Conservation (phyloP, 1,139 yeast genomes). For the Arxiozyma bovina region DNA sequence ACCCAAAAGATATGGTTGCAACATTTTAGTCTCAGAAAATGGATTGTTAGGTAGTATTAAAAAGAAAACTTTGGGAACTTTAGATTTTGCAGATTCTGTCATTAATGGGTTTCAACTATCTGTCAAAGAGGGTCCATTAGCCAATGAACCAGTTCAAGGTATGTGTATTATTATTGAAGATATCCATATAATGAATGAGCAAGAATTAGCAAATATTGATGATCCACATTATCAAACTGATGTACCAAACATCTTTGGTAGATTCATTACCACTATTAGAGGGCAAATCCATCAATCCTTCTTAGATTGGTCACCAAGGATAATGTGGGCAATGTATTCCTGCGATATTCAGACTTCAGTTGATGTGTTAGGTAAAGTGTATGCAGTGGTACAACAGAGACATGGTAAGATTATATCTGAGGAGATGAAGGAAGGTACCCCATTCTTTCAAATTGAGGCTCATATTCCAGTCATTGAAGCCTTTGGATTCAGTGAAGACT, state of each 20-base stretch:
- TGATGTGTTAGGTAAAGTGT: constrained; percentile 90
- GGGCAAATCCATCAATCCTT: constrained; percentile 65
- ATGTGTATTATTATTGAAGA: constrained; percentile 46
- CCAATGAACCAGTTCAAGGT: constrained; percentile 84
- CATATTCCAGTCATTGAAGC: constrained; percentile 90
- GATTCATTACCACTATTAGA: constrained; percentile 64
- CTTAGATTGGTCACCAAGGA: constrained; percentile 74
- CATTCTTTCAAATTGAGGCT: constrained; percentile 83
- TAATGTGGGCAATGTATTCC: constrained; percentile 84
- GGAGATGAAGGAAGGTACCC: constrained; percentile 97
- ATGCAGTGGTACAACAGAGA: constrained; percentile 84
- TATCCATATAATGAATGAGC: constrained; percentile 32
- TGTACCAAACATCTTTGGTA: constrained; percentile 46
- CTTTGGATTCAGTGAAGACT: constrained; percentile 92
- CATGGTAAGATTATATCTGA: constrained; percentile 81
- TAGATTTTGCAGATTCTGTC: constrained; percentile 57
- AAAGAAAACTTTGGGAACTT: constrained; percentile 21
- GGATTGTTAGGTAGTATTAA: constrained; percentile 31
- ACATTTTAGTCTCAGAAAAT: constrained; percentile 51
- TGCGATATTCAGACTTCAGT: constrained; percentile 94
- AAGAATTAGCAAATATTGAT: constrained; percentile 29
- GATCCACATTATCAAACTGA: constrained; percentile 27
- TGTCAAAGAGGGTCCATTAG: constrained; percentile 75
- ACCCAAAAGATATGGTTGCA: constrained; percentile 69
- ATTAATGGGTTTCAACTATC: constrained; percentile 83